Conservation (phyloP, 352 stramenopile species). For the Ophiocytium majus region DNA sequence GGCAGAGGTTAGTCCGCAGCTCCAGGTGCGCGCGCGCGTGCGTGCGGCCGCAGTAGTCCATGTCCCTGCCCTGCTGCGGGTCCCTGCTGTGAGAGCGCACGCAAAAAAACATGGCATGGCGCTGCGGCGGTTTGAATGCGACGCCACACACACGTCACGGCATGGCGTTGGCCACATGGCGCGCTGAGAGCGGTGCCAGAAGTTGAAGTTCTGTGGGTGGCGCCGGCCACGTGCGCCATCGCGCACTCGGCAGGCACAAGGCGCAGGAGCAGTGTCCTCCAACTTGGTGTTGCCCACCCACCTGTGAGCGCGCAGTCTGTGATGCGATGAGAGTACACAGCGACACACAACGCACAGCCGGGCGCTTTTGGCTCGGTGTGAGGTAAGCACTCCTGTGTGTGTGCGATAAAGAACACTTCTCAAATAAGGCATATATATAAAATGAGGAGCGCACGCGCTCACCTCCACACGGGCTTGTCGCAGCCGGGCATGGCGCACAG, state of each 20-base stretch:
- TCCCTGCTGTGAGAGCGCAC: not conserved
- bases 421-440: no score
- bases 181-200: not conserved
- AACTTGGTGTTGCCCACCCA: no score
- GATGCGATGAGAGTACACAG: no score
- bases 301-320: no score
- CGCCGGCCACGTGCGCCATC: not conserved
- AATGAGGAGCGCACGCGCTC: no score
- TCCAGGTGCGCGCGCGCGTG: not conserved
- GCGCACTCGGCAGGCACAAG: not conserved
- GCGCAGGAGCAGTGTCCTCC: no score
- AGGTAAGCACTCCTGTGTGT: no score
- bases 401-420: no score
- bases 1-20: not conserved
- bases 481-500: constrained; percentile 27
- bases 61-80: not conserved
- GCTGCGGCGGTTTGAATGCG: not conserved
- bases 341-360: no score
- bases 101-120: not conserved
- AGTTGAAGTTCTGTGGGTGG: not conserved
- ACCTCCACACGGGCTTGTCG: constrained; percentile 19
- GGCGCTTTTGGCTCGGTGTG: no score
- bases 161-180: not conserved
- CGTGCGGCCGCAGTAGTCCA: constrained; percentile 32
- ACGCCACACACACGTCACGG: not conserved